Evolutionary conservation across 441 rosid genomes (phyloP), one percentile per base, ranked within the genome.

Genomic region (Pelargonium exstipulatum): DNA sequence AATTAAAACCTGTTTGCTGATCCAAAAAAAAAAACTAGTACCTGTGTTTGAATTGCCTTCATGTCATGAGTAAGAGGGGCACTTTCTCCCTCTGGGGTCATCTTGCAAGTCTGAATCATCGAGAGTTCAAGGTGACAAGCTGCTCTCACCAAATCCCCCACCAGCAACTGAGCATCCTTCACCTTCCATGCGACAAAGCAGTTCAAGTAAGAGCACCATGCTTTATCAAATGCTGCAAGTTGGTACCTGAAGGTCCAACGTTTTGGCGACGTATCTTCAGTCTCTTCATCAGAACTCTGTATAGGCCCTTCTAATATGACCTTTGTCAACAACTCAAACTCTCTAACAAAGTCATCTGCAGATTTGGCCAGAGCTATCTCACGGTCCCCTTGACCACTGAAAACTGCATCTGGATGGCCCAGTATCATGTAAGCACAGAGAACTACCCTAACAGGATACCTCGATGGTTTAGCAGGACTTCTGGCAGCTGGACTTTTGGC

Each of bases 51-150:
- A 76, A 94, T 79, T 69, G 97, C 99, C 80, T 85, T 91, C 96
- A 84, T 74, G 78, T 90, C 97, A 83, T 87, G 96, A 66, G 86
- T 86, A 80, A 94, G 96, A 57, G 72, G 64, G 61, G 69, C 71
- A 68, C 42, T 78, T 43, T 78, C 89, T 66, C 90, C 97, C 71
- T 81, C 83, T 5, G 88, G 76, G 64, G 87, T 86, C 73, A 87
- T 58, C 81, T 85, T 88, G 82, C 97, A 90, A 73, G 87, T 91
- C 26, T 90, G 90, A 75, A 95, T 89, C 97, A 95, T 91, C 53
- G 97, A 95, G 49, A 95, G 90, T 86, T 95, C 99, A 65, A 95
- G 97, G 81, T 90, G 97, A 87, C 99, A 92, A 26, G 97, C 99
- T 17, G 99, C 97, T 83, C 95, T 86, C 6, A 90, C 95, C 81